Base-by-base conservation (phyloP, 345 rosid species). In the Hibiscus syriacus region DNA sequence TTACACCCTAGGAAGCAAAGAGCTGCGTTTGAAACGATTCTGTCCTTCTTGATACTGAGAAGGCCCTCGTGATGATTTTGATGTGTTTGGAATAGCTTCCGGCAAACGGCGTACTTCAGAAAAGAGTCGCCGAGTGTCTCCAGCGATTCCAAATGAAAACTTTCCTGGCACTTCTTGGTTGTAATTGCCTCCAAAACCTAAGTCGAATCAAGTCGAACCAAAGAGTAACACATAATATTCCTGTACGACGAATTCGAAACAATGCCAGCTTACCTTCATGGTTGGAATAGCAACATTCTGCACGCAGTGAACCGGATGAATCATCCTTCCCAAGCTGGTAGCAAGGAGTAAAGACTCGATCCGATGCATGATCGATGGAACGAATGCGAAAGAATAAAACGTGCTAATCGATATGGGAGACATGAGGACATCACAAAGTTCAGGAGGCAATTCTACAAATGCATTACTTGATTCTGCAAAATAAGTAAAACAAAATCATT, bases 41-140 rank as follows among this genome's bases (percentile, higher is more conserved):
- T 81, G 0, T 87, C 92, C 78, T 80, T 94, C 76, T 76, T 82
- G 36, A 74, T 6, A 78, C 92, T 94, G 9, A 91, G 89, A 76
- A 89, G 83, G 69, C 99, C 99, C 68, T 87, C 98, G 12, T 94
- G 95, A 55, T 76, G 72, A 78, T 65, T 80, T 66, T 69, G 79
- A 71, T 76, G 50, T 0, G 72, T 64, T 69, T 83, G 84, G 55
- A 91, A 94, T 19, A 94, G 80, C 13, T 94, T 89, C 71, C 86
- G 89, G 74, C 95, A 74, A 36, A 72, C 83, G 41, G 92, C 92
- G 74, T 89, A 94, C 73, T 94, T 94, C 7, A 94, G 84, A 70
- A 94, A 91, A 43, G 97, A 89, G 74, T 94, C 99, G 2, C 99
- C 99, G 13, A 94, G 91, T 20, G 97, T 87, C 82, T 89, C 98